phyloP scores from a whole-genome alignment of 2,329 filamentous ascomycete species.

The Lasiodiplodia citricola region DNA sequence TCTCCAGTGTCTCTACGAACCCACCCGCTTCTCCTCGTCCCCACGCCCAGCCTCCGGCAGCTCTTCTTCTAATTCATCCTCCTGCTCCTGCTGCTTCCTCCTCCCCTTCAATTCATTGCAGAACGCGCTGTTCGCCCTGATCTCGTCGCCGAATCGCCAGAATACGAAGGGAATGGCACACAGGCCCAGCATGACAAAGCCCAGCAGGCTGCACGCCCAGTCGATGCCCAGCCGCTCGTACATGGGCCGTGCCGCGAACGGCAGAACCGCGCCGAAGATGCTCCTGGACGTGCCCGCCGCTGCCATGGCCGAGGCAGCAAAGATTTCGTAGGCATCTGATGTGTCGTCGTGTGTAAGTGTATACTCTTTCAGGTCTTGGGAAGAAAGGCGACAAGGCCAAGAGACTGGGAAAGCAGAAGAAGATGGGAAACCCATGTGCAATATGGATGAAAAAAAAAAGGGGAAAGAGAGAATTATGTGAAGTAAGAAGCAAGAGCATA shows the following conservation, averaged over 20 bases:
- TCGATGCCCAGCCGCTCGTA: conserved; percentile 71
- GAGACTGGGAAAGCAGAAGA: neutral
- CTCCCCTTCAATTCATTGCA: conserved; percentile 60
- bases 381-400: neutral
- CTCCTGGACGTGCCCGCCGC: conserved; percentile 83
- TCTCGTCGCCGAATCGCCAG: conserved; percentile 58
- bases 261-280: conserved; percentile 70
- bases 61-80: neutral
- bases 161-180: conserved; percentile 65
- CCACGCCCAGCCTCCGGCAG: neutral
- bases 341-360: neutral
- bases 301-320: conserved; percentile 78
- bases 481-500: no score
- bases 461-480: no score
- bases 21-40: neutral
- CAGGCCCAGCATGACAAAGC: conserved; percentile 55
- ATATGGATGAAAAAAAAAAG: neutral
- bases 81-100: conserved; percentile 33
- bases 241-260: conserved; percentile 59
- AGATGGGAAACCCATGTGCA: neutral
- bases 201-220: conserved; percentile 64
- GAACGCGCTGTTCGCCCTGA: conserved; percentile 65
- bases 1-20: neutral
- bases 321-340: conserved; percentile 69
- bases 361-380: neutral